Evolutionary conservation across 1,139 yeast species (phyloP), one percentile per base, ranked within the genome.

Genomic region (Geotrichum carabidarum): DNA sequence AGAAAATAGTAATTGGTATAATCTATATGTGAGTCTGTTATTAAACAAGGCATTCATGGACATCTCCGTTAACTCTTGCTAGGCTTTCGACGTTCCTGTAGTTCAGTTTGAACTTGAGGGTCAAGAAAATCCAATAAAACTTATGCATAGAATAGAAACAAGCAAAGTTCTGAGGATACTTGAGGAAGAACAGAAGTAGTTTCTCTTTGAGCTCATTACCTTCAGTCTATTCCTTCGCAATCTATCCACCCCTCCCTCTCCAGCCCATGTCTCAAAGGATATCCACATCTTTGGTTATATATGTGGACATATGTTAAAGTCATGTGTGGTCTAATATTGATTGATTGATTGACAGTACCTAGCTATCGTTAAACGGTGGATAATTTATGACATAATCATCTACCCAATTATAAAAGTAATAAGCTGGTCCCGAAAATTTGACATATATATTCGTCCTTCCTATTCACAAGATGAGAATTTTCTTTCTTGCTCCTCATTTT

Each of bases 1-100:
- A 0, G 80, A 78, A 51, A 84, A 90, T 68, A 72, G 79, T 53
- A 74, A 78, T 51, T 88, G 94, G 90, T 86, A 83, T 75, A 94
- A 88, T 58, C 76, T 77, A 58, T 91, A 90, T 64, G 67, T 69
- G 54, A 43, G 71, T 59, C 14, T 18, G n/a, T n/a, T 12, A 7
- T 8, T 38, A 22, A 35, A 30, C 22, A 48, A 18, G 27, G 3
- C 27, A 22, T 22, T 22, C 27, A 22, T 22, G 27, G 14, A 2
- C n/a, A 12, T 17, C 17, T 48, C 12, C 7, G 34, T 32, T 42
- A 32, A 37, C 45, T 22, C 42, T 53, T 48, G 22, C 38, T 46
- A 68, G 71, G 86, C 95, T 60, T 89, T 83, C 68, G 97, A 91
- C 66, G 91, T 90, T 1, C 97, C 97, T 0, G 97, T 91, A 0